Base-by-base conservation (phyloP, 2,329 filamentous ascomycete species). In the Cryphonectria nitschkei region DNA sequence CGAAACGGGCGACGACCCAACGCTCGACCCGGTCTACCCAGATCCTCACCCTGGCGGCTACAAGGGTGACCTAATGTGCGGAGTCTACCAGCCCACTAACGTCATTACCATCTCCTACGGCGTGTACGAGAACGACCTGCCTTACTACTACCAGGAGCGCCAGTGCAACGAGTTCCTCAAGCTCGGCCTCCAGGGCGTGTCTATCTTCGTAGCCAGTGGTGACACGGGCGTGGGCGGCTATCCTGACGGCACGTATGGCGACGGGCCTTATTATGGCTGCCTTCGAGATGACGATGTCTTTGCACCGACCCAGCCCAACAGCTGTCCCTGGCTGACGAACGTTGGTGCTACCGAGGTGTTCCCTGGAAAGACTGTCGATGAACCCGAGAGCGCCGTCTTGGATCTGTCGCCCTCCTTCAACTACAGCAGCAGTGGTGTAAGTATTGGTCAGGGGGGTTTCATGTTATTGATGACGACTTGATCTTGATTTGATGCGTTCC, bases 41-140 rank as follows among this genome's bases (percentile, higher is more conserved):
- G 82, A 87, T 73, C 78, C 80, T 0, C 74, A 77, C 13, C 32
- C 76, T 0, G 83, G 80, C 41, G 86, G 85, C 34, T 88, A 86
- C 78, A 83, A 84, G 71, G 84, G 84, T 29, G 71, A 77, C 58
- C 77, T 80, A 29, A 76, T 77, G 73, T 81, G 78, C 73, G 79
- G 78, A 58, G 75, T 75, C 16, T 79, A 77, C 79, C 81, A 84
- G 74, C 85, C 86, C 2, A 86, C 87, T 13, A 87, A 88, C 73
- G 87, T 89, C 8, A 83, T 88, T 72, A 84, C 82, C 52, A 86
- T 90, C 74, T 87, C 84, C 3, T 89, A 89, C 76, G 86, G 86
- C 63, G 84, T 84, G 58, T 82, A 84, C 60, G 88, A 90, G 77
- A 78, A 79, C 6, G 84, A 85, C 32, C 80, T 89, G 29, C 87